These are phyloP conservation scores for Leishmania lainsoni DNA, from an alignment of 208 protist genomes.

Conservation along the genomic window DNA sequence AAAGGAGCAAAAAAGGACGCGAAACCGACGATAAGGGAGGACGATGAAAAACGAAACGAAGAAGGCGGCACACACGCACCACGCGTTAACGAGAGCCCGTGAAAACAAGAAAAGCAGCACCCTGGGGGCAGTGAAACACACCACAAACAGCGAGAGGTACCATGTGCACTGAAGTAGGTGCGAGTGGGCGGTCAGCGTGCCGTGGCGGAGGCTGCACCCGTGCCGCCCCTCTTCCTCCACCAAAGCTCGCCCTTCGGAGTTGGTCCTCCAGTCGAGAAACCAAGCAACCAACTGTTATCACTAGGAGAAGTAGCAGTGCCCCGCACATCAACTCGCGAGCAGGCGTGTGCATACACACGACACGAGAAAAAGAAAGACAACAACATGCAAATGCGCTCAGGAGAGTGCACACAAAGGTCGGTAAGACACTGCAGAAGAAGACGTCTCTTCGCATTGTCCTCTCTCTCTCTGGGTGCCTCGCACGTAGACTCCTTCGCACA, in stretches of 20 bases:
- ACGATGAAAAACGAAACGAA: background rate
- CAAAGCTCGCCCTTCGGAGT: background rate
- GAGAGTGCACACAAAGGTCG: background rate
- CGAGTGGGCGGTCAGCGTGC: background rate
- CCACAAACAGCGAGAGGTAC: too few species aligned
- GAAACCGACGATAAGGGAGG: background rate
- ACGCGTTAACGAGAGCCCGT: background rate
- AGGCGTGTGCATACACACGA: background rate
- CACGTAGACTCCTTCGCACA: background rate
- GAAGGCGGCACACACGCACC: too few species aligned
- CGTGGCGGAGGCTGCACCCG: background rate
- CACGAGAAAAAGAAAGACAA: slow-evolving; percentile 10
- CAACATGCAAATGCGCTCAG: background rate
- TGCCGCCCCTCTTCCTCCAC: background rate
- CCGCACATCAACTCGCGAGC: background rate
- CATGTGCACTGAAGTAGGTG: too few species aligned
- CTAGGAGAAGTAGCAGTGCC: background rate
- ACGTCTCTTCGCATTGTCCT: background rate
- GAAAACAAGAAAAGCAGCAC: too few species aligned
- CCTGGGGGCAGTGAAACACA: too few species aligned
- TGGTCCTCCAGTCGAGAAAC: background rate
- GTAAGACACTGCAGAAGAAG: background rate
- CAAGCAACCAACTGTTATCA: background rate
- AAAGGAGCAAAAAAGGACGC: background rate
- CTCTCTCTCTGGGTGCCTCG: background rate